Base-by-base conservation (phyloP, 495 filamentous ascomycete species). In the Aspergillus wentii region DNA sequence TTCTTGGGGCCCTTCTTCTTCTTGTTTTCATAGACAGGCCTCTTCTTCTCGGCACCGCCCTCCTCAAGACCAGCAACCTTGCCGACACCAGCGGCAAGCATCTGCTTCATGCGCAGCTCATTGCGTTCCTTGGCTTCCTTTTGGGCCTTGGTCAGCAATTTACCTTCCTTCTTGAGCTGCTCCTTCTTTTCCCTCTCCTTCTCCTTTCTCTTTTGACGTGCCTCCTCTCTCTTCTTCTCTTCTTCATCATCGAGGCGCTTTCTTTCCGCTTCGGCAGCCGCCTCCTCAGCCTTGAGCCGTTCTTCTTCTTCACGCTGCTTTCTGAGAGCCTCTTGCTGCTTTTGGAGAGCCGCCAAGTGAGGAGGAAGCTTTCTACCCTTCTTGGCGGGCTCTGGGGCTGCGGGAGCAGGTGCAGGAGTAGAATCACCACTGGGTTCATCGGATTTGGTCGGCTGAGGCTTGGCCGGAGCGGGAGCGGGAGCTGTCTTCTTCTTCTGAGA, bases 111-210 rank as follows among this genome's bases (percentile, higher is more conserved):
- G 39, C 92, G 89, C 51, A 85, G 66, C 59, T 96, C 85, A 54
- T 88, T 84, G 43, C 78, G 77, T 18, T 80, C 79, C 59, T 91
- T 84, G 43, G 83, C 83, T 51, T 95, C 88, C 52, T 80, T 86
- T 62, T 99, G 89, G 19, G 91, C 87, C 61, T 95, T 92, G 46
- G 90, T 95, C 43, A 95, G 71, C 50, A 88, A 89, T 57, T 94
- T 96, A 52, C 94, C 94, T 62, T 95, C 89, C 57, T 79, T 90
- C 69, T 92, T 92, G 11, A 95, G 76, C 63, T 95, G 86, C 52
- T 99, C 94, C 44, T 94, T 88, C 69, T 78, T 91, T 62, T 95
- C 85, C 62, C 85, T 94, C 58, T 99, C 94, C 62, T 85, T 94
- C 57, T 94, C 88, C 71, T 95, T 97, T 74, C 85, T 95, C 33